Base-by-base conservation (phyloP, 495 filamentous ascomycete species). In the Xylona heveae region DNA sequence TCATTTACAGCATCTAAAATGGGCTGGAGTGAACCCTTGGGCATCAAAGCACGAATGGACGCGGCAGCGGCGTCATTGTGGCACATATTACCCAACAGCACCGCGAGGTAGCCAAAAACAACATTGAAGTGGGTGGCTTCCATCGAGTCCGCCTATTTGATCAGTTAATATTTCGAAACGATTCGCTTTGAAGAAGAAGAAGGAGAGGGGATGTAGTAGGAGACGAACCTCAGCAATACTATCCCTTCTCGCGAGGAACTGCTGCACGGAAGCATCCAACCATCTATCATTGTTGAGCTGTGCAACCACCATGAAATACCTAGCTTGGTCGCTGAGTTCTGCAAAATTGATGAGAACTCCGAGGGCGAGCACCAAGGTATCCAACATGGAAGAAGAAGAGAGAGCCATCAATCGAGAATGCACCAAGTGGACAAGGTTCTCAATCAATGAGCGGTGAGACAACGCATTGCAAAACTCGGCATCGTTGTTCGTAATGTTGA, bases 401-500 rank as follows among this genome's bases (percentile, higher is more conserved):
- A 39, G 48, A 40, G 38, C 33, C 44, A 43, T 48, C 6, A 49
- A 40, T 21, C 39, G 48, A 27, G 52, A 54, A 14, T 47, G 50
- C 32, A 62, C 43, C n/a, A 71, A 56, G 19, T 44, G 40, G 18
- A 71, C 57, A 6, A 84, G 45, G 56, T 52, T 25, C 49, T 54
- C 16, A 83, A 49, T 31, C 78, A 46, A 1, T 58, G 58, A 9
- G 60, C 50, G 7, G 54, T 61, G 6, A n/a, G 71, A 64, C 45
- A 92, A 77, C 17, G 59, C 43, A 17, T 69, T 61, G 33, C 77
- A 81, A 19, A 78, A 65, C 9, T 54, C 53, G 1, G 64, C 45
- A 35, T 77, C 78, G 42, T 78, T 79, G 53, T 94, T 93, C 10
- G 83, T 88, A 10, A 85, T 55, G 51, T 94, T 94, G 41, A 94